Conservation (phyloP, 768 basidiomycete genomes). For the Suillus paluster region DNA sequence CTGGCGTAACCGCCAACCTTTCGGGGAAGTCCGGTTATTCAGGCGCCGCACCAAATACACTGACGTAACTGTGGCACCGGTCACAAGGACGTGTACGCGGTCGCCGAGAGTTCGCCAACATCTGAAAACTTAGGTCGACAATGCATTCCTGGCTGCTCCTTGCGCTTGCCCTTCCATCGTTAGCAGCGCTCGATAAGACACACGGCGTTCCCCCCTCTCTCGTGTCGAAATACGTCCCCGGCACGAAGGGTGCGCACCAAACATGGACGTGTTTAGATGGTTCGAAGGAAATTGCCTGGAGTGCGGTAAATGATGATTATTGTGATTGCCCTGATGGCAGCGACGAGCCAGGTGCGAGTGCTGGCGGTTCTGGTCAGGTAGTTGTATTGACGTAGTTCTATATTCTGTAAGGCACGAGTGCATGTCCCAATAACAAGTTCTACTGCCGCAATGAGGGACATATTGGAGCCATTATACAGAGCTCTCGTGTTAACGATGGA, state of each 20-base stretch:
- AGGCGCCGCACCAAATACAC: constrained; percentile 23
- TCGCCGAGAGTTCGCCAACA: not conserved
- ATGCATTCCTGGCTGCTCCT: constrained; percentile 60
- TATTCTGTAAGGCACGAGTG: constrained; percentile 69
- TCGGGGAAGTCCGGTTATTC: constrained; percentile 26
- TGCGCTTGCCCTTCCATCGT: constrained; percentile 39
- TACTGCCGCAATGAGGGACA: constrained; percentile 91
- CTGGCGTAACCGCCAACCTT: not conserved
- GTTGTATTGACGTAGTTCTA: constrained; percentile 16
- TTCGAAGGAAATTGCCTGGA: constrained; percentile 76
- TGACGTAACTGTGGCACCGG: constrained; percentile 36
- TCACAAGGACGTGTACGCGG: too few relatives aligned
- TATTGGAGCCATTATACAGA: constrained; percentile 76
- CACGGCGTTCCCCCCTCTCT: constrained; percentile 63
- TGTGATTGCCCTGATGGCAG: constrained; percentile 96
- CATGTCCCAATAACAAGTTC: constrained; percentile 77
- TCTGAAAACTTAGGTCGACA: not conserved
- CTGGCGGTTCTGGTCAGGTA: constrained; percentile 9
- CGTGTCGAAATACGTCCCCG: constrained; percentile 57
- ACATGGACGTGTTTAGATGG: constrained; percentile 84
- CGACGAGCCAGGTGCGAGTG: constrained; percentile 81
- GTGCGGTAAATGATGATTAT: constrained; percentile 89
- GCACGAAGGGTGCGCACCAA: constrained; percentile 41
- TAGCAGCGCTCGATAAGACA: constrained; percentile 51
- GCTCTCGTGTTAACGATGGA: constrained; percentile 89